Evolutionary conservation across 1,284 basidiomycete genomes (phyloP).

Genomic region (Farysia itapuensis): DNA sequence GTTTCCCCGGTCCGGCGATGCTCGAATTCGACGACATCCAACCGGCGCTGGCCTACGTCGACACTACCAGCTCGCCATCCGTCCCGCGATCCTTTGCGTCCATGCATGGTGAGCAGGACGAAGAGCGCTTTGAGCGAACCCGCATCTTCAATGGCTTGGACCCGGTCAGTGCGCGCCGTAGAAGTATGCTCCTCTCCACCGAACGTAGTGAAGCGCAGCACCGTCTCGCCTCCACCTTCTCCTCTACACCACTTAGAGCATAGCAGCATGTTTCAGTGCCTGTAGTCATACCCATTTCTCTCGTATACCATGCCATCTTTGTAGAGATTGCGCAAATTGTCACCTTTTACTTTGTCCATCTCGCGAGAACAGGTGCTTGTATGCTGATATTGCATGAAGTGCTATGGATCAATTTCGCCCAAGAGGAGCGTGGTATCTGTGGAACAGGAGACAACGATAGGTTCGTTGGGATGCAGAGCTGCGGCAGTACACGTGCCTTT

Average conservation of each 20-base stretch:
- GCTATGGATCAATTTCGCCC: constrained; percentile 47
- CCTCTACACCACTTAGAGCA: too few relatives aligned
- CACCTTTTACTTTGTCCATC: too few relatives aligned
- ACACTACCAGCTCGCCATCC: constrained; percentile 2
- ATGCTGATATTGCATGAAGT: too few relatives aligned
- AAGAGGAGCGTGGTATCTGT: constrained; percentile 52
- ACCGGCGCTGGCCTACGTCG: constrained; percentile 21
- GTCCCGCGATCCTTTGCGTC: neutral
- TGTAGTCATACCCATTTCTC: too few relatives aligned
- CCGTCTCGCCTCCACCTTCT: constrained; percentile 12
- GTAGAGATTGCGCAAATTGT: too few relatives aligned
- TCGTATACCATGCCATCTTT: too few relatives aligned
- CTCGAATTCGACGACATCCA: constrained; percentile 19
- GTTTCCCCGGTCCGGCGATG: constrained; percentile 34
- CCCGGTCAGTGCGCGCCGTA: constrained; percentile 11
- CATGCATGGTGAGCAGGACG: constrained; percentile 9
- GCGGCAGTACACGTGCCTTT: constrained; percentile 57
- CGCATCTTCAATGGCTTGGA: constrained; percentile 26
- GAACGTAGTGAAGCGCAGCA: constrained; percentile 27
- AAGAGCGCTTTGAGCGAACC: constrained; percentile 20
- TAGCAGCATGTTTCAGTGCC: too few relatives aligned
- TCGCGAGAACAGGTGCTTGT: too few relatives aligned
- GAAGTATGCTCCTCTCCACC: constrained; percentile 6
- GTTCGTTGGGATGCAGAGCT: constrained; percentile 56
- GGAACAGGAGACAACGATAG: constrained; percentile 51